phyloP scores from a whole-genome alignment of 352 stramenopile species.

The Pythium brassicae region DNA sequence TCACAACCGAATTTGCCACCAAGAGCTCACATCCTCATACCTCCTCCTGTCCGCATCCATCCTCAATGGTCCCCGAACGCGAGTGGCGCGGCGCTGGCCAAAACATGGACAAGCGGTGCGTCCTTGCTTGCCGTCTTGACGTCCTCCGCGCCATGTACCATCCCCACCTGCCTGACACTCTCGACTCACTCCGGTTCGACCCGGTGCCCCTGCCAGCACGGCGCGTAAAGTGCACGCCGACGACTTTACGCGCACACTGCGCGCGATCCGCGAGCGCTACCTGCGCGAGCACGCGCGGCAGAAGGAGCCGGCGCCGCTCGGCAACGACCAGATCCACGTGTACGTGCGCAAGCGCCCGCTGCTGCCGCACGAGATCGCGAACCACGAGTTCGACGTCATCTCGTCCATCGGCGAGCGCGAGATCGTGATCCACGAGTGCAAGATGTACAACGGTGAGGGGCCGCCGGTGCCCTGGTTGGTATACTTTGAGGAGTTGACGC shows the following conservation, averaged over 20 bases:
- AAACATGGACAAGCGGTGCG: constrained; percentile 77
- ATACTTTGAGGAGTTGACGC: too few species aligned
- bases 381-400: constrained; percentile 88
- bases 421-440: constrained; percentile 86
- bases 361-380: constrained; percentile 76
- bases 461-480: not conserved
- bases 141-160: too few species aligned
- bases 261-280: constrained; percentile 35
- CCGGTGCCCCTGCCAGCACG: too few species aligned
- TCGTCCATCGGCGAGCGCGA: constrained; percentile 47
- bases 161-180: too few species aligned
- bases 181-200: too few species aligned
- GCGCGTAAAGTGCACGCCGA: constrained; percentile 58
- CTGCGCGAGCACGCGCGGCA: constrained; percentile 20
- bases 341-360: constrained; percentile 87
- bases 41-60: not conserved
- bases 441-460: constrained; percentile 73
- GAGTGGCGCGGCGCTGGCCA: constrained; percentile 59
- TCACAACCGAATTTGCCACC: too few species aligned
- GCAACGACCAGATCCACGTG: constrained; percentile 70
- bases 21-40: too few species aligned
- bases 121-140: not conserved
- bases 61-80: constrained; percentile 50
- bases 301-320: constrained; percentile 2
- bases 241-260: constrained; percentile 47